Percentiles rank a stretch among this genome's conserved stretches.
phyloP scores from a whole-genome alignment of 805 yeast genomes.

The Myxozyma neglecta region DNA sequence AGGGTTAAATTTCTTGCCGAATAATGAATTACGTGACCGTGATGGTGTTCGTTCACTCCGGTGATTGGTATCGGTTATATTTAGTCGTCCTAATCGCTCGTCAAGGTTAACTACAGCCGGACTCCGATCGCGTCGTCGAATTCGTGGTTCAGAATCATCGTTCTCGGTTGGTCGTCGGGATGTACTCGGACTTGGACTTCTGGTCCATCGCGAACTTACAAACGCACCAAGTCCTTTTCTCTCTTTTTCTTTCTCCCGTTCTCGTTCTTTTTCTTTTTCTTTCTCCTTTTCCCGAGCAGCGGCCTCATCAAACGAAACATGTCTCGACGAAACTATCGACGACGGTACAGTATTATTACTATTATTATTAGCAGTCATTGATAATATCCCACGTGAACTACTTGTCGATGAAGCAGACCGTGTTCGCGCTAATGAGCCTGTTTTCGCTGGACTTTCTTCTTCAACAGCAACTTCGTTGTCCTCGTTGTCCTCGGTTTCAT shows the following conservation, averaged over 20 bases:
- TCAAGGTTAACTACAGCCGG: neutral
- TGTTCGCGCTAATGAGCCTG: too few species aligned
- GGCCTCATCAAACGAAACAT: constrained; percentile 11
- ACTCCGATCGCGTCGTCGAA: neutral
- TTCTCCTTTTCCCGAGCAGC: neutral
- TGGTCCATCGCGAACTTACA: constrained; percentile 4
- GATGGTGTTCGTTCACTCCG: neutral
- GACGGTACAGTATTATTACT: neutral
- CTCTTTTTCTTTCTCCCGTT: neutral
- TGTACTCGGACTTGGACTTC: constrained; percentile 9
- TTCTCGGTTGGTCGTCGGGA: neutral
- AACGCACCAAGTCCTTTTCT: neutral
- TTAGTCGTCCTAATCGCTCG: neutral
- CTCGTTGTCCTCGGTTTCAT: too few species aligned
- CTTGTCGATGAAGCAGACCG: too few species aligned
- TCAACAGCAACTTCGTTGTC: too few species aligned
- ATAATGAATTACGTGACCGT: neutral
- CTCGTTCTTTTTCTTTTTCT: neutral
- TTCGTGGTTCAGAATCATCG: neutral
- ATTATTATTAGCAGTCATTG: too few species aligned
- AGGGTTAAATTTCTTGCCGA: constrained; percentile 17
- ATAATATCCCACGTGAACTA: too few species aligned
- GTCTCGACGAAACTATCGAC: neutral
- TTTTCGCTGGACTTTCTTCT: too few species aligned
- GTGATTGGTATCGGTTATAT: neutral